Conservation (phyloP, 2,329 filamentous ascomycete genomes). For the Microdochium bolleyi region DNA sequence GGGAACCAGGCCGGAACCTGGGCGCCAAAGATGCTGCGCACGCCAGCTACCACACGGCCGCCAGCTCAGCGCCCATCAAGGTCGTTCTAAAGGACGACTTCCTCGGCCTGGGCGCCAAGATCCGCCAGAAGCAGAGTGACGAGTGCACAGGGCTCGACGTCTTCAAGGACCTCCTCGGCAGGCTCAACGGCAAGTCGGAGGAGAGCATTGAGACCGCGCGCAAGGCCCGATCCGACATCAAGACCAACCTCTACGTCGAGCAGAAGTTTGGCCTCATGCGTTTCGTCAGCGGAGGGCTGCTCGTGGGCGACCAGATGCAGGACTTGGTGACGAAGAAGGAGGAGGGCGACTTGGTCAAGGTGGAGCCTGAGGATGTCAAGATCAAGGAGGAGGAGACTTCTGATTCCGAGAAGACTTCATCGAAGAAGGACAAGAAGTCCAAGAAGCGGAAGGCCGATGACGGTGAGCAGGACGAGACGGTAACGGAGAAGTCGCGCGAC, state of each 20-base stretch:
- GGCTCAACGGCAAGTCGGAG: slow-evolving; percentile 82
- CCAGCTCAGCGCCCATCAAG: slow-evolving; percentile 78
- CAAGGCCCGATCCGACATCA: slow-evolving; percentile 58
- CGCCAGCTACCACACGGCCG: slow-evolving; percentile 66
- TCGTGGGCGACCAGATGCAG: slow-evolving; percentile 49
- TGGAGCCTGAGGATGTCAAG: slow-evolving; percentile 8
- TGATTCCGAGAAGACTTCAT: slow-evolving; percentile 9
- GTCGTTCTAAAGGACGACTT: slow-evolving; percentile 85
- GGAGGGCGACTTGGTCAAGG: slow-evolving; percentile 27
- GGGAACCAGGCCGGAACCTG: slow-evolving; percentile 77
- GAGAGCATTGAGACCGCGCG: slow-evolving; percentile 64
- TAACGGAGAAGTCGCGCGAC: not conserved
- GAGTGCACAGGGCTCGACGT: slow-evolving; percentile 79
- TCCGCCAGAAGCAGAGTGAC: slow-evolving; percentile 55
- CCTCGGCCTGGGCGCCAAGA: slow-evolving; percentile 76
- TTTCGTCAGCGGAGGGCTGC: slow-evolving; percentile 79
- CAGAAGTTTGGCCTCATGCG: slow-evolving; percentile 72
- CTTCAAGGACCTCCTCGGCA: slow-evolving; percentile 77
- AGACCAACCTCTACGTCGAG: slow-evolving; percentile 66
- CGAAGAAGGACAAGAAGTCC: slow-evolving; percentile 25
- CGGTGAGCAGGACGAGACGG: slow-evolving; percentile 8
- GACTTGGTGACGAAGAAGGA: slow-evolving; percentile 31
- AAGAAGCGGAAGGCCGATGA: slow-evolving; percentile 32
- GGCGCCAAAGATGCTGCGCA: slow-evolving; percentile 72
- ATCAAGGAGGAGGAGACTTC: slow-evolving; percentile 11